Percentiles rank a stretch among this genome's conserved stretches.
Evolutionary conservation across 1,284 basidiomycete genomes (phyloP).

Genomic region (Moesziomyces sp.): DNA sequence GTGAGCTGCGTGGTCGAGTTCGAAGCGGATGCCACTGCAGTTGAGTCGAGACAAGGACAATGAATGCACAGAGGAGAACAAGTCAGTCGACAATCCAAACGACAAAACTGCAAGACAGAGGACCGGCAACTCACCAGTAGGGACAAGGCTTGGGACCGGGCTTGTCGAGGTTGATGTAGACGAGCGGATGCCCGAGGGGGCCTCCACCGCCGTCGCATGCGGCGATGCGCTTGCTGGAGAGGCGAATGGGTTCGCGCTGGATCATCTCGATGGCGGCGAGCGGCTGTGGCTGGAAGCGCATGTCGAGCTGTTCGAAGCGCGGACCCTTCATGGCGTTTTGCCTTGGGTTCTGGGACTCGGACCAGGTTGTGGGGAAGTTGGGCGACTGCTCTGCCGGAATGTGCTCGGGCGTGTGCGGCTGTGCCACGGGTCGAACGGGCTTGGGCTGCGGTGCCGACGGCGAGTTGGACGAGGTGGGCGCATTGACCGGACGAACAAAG

Average conservation of each 20-base stretch:
- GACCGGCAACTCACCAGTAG: conserved; percentile 53
- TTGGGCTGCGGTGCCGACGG: conserved; percentile 35
- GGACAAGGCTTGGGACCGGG: conserved; percentile 64
- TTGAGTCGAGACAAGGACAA: background rate
- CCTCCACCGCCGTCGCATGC: conserved; percentile 89
- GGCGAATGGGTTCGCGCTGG: conserved; percentile 82
- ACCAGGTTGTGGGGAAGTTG: conserved; percentile 61
- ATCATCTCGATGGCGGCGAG: conserved; percentile 91
- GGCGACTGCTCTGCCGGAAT: conserved; percentile 54
- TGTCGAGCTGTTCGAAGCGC: conserved; percentile 89
- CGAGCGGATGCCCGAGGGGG: conserved; percentile 91
- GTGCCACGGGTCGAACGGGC: conserved; percentile 48
- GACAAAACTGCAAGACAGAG: background rate
- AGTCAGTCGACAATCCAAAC: background rate
- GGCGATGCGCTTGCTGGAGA: conserved; percentile 83
- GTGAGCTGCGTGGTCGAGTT: conserved; percentile 47
- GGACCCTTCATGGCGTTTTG: conserved; percentile 75
- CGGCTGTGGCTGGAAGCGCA: conserved; percentile 88
- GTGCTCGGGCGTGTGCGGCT: conserved; percentile 54
- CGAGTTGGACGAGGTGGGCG: conserved; percentile 53
- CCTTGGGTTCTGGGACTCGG: conserved; percentile 69
- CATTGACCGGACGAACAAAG: conserved; percentile 47
- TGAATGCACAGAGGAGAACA: background rate
- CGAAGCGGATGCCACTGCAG: conserved; percentile 52
- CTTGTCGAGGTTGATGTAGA: conserved; percentile 87